Conservation (phyloP, 257 asterid genomes). For the Lantana camara region DNA sequence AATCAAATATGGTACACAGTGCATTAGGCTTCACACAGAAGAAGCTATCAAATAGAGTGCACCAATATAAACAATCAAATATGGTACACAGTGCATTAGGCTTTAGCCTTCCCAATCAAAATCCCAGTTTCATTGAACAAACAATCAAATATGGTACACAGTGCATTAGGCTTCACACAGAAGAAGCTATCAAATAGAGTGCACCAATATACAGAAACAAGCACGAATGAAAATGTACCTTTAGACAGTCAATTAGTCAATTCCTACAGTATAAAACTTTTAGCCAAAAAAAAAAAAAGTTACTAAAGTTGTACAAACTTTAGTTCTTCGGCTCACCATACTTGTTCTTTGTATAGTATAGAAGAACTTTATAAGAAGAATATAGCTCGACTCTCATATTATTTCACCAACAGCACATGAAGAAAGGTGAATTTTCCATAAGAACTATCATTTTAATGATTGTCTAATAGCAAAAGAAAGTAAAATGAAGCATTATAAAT, state of each 20-base stretch:
- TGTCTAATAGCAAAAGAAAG: conserved; percentile 3
- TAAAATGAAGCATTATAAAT: not conserved
- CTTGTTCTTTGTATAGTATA: not conserved
- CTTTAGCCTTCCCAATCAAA: not conserved
- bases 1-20: not conserved
- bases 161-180: not conserved
- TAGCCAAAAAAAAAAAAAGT: not conserved
- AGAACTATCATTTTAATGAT: not conserved
- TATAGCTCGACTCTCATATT: not conserved
- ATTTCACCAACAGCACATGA: conserved; percentile 6
- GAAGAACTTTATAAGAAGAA: not conserved
- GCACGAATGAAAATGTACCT: not conserved
- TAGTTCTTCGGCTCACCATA: conserved; percentile 2
- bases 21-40: not conserved
- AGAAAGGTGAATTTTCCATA: conserved; percentile 12
- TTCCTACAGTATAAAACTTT: not conserved
- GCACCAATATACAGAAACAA: not conserved
- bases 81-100: too few species aligned
- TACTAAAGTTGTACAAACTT: not conserved
- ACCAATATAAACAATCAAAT: not conserved
- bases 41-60: not conserved
- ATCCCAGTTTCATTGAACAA: conserved; percentile 3
- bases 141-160: not conserved
- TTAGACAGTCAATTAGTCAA: not conserved
- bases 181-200: not conserved